Base-by-base conservation (phyloP, 1,284 basidiomycete species). In the Malassezia arunalokei region DNA sequence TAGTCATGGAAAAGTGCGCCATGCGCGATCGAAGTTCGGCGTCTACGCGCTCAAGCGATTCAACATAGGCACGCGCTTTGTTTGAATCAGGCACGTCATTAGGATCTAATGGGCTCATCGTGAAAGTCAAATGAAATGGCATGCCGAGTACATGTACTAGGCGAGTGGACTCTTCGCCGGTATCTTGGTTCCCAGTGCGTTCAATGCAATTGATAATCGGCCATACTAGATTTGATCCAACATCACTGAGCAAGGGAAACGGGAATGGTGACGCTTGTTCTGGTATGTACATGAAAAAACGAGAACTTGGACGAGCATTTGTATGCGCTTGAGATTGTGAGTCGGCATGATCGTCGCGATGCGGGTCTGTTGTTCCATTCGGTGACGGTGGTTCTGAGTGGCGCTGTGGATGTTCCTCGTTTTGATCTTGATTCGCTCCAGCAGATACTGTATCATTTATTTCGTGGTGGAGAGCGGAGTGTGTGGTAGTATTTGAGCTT, bases 11-110 rank as follows among this genome's bases (percentile, higher is more conserved):
- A 14, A 72, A 58, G 32, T 63, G 43, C 11, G 58, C 58, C 70
- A 72, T 72, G 12, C 68, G 57, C 14, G 49, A 42, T 3, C 70
- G 63, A n/a, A 72, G 57, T 38, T 71, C 70, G 0, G 61, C 60
- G 46, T 72, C 68, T 12, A 65, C 66, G 11, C 57, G 57, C 49
- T 72, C 70, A 15, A 72, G 57, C 14, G 49, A 49, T 38, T 56
- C 52, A 44, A 71, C 66, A 40, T 53, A 72, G 24, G 41, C 24
- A 5, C 53, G 49, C 3, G 68, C 65, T 17, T 43, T 57, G 32
- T 62, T 51, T 0, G 54, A 53, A 33, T 68, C 60, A 12, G 64
- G 57, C 30, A 51, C 56, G 30, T 64, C 63, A 1, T 35, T 52
- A 8, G 60, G 55, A 2, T 49, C 44, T 6, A 40, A 32, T 15